Evolutionary conservation across 805 yeast genomes (phyloP).

Genomic region (Wickerhamomyces ciferrii): DNA sequence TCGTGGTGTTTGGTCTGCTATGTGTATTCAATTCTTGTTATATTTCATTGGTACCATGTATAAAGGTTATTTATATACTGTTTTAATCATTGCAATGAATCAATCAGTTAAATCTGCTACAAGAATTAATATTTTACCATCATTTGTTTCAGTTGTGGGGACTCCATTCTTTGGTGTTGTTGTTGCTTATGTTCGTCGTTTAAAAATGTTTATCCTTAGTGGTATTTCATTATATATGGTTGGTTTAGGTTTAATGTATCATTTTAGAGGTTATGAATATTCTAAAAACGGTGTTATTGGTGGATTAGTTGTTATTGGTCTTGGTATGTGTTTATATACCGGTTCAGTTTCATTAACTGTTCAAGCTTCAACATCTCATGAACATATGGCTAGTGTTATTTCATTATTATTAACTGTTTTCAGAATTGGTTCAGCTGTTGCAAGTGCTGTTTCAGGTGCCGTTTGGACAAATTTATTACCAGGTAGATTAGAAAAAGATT

Average conservation of each 20-base stretch:
- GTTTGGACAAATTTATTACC: slow-evolving; percentile 63
- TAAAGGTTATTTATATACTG: slow-evolving; percentile 62
- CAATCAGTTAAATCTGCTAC: slow-evolving; percentile 57
- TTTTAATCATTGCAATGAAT: slow-evolving; percentile 57
- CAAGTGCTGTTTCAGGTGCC: slow-evolving; percentile 62
- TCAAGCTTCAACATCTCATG: slow-evolving; percentile 57
- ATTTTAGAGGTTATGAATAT: slow-evolving; percentile 47
- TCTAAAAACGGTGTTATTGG: slow-evolving; percentile 59
- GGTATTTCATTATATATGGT: slow-evolving; percentile 57
- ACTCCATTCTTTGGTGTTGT: slow-evolving; percentile 54
- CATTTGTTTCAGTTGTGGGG: slow-evolving; percentile 56
- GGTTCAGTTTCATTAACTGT: slow-evolving; percentile 48
- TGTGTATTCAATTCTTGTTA: slow-evolving; percentile 50
- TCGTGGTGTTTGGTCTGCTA: slow-evolving; percentile 73
- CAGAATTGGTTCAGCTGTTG: slow-evolving; percentile 63
- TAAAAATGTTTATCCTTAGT: slow-evolving; percentile 52
- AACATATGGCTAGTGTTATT: slow-evolving; percentile 61
- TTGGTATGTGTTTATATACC: slow-evolving; percentile 66
- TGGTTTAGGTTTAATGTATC: slow-evolving; percentile 51
- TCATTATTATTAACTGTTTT: slow-evolving; percentile 52
- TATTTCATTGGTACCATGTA: slow-evolving; percentile 66
- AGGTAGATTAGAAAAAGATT: slow-evolving; percentile 30
- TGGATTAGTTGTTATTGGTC: slow-evolving; percentile 56
- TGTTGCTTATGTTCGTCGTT: slow-evolving; percentile 39
- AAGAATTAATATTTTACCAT: slow-evolving; percentile 52